A percentile compares a stretch with the other conserved stretches of the same genome.
phyloP scores from a whole-genome alignment of 345 rosid genomes.

The Eucalyptus guilfoylei region DNA sequence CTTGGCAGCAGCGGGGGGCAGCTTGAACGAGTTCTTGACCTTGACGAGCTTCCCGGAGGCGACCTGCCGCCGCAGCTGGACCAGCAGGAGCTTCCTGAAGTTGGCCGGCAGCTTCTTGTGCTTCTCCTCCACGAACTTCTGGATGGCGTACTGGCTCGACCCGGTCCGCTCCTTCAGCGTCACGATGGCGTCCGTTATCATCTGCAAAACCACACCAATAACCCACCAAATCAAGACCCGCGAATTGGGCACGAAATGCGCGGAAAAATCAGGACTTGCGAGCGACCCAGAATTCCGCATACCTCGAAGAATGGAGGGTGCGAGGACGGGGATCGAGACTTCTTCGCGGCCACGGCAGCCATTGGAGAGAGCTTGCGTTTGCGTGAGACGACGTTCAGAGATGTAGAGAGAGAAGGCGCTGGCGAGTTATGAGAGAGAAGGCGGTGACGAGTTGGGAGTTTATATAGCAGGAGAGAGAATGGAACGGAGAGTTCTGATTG shows the following conservation, averaged over 20 bases:
- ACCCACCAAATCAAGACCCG: background rate
- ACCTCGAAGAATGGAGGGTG: slow-evolving; percentile 43
- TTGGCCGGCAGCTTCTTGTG: slow-evolving; percentile 26
- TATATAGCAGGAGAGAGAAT: background rate
- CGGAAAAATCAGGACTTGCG: background rate
- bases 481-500: slow-evolving; percentile 1
- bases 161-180: slow-evolving; percentile 43
- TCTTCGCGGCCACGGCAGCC: background rate
- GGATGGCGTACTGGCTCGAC: slow-evolving; percentile 44
- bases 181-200: slow-evolving; percentile 31
- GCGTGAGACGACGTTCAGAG: background rate
- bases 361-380: background rate
- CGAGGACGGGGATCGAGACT: slow-evolving; percentile 1
- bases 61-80: slow-evolving; percentile 30
- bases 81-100: slow-evolving; percentile 29
- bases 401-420: background rate
- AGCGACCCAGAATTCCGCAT: background rate
- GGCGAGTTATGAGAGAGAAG: background rate
- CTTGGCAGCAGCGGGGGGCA: background rate
- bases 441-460: background rate
- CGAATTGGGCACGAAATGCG: background rate
- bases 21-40: slow-evolving; percentile 40
- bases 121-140: slow-evolving; percentile 39
- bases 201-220: slow-evolving; percentile 1
- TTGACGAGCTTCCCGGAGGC: slow-evolving; percentile 31